Base-by-base conservation (phyloP, 177 flowering plant species). In the Tripterygium wilfordii region DNA sequence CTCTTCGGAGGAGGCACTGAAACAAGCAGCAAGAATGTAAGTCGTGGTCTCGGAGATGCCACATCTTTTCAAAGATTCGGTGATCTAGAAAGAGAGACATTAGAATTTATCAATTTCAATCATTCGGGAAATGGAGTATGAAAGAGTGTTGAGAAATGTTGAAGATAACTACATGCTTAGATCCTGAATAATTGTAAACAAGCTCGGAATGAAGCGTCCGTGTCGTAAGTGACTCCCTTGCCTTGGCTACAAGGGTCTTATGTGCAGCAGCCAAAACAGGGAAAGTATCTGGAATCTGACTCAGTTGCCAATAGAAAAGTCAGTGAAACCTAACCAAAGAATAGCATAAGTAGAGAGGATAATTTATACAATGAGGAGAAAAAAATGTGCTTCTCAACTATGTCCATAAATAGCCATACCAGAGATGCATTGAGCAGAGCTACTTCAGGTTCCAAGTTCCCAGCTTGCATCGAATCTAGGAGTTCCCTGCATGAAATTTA, bases 221-320 rank as follows among this genome's bases (percentile, higher is more conserved):
- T n/a, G 98, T 85, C 1, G 83, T 79, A 60, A 91, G 53, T 20
- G 88, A 70, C 2, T 72, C 88, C 42, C 90, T 65, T 43, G 90
- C 77, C 64, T 85, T 88, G 39, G 95, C 51, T 15, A 80, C 1
- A 52, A 80, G 83, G 15, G 96, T 70, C 63, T 88, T 91, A 35
- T 85, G 77, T 6, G 98, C 96, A 50, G 95, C 92, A n/a, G 85
- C 95, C 48, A 91, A 75, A 60, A 88, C 65, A 54, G 96, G 96
- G 59, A 91, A 91, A 24, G 76, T 65, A 58, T 88, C 96, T 16
- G 96, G 90, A 36, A 88, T 75, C 98, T 88, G 84, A 51, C 44
- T 23, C 54, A 54, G 16, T 29, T 19, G 9, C 43, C 16, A 8
- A 42, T 15, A 20, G 0, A 56, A 36, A 22, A 3, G 21, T 42